phyloP scores from a whole-genome alignment of 805 yeast species.

The Kluyveromyces aestuarii region DNA sequence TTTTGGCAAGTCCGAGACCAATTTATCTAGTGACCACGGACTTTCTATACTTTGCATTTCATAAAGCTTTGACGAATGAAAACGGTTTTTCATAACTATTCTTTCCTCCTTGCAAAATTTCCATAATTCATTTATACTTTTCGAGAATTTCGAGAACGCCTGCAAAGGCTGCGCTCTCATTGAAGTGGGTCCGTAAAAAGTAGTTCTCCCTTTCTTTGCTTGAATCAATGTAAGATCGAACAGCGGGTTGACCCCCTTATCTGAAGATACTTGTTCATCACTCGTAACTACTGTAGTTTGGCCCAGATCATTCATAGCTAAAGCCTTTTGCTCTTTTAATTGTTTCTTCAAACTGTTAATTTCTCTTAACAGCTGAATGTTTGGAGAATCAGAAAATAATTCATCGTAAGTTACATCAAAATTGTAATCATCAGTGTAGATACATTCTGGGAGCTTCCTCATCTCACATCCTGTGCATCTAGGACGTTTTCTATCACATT shows the following conservation, averaged over 20 bases:
- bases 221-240: not conserved
- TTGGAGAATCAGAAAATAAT: constrained; percentile 17
- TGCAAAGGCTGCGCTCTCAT: constrained; percentile 11
- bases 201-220: constrained; percentile 16
- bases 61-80: constrained; percentile 9
- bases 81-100: constrained; percentile 13
- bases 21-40: constrained; percentile 1
- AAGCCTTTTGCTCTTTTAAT: constrained; percentile 10
- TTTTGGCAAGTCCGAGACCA: constrained; percentile 2
- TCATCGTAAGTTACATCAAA: constrained; percentile 15
- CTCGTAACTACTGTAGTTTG: no score
- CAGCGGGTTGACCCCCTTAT: constrained; percentile 2
- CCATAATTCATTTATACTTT: constrained; percentile 18
- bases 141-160: constrained; percentile 11
- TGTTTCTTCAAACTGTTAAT: constrained; percentile 15
- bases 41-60: constrained; percentile 13
- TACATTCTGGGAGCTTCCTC: constrained; percentile 24
- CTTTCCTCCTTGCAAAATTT: constrained; percentile 18
- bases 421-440: constrained; percentile 17
- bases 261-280: not conserved
- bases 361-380: constrained; percentile 14
- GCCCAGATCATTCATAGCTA: not conserved
- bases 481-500: constrained; percentile 48
- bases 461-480: constrained; percentile 33
- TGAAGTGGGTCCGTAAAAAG: constrained; percentile 26